Evolutionary conservation across 1,284 basidiomycete genomes (phyloP), one percentile per base, ranked within the genome.

Genomic region (Polyporus tsugae): DNA sequence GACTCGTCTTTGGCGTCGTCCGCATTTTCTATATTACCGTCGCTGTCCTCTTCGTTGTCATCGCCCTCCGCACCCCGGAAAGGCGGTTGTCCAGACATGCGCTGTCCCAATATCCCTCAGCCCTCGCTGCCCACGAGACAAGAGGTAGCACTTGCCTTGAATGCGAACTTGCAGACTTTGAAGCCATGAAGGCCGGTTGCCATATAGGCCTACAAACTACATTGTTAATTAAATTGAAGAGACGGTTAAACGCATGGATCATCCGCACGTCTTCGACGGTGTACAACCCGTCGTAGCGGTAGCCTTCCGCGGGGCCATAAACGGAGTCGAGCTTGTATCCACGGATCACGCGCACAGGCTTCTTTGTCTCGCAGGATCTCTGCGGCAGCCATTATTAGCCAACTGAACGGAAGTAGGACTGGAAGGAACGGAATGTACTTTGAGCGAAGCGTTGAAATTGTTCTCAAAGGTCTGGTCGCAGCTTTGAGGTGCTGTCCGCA

Each of bases 261-360:
- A 25, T 19, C 35, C 68, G 33, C 78, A 89, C 91, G 82, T 89
- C 89, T 78, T 91, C 91, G 7, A 94, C 91, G 2, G 78, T 81
- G 76, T 96, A 96, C 36, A 96, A 82, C 0, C 95, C 95, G 73
- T 95, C 91, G 76, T 96, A 96, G 11, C 94, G 89, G 75, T 95
- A 96, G 19, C 92, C 93, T 83, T 92, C 89, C 35, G 80, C 83
- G 13, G 93, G 93, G 11, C 91, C 92, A 73, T 89, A 95, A 17
- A 80, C 80, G 0, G 91, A 92, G 22, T 80, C 77, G n/a, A 89
- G 80, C 76, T 96, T 96, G 83, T 79, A 95, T 0, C 94, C 95
- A 35, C 95, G 86, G 66, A 96, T 90, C 3, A 96, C 94, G 17
- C 95, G 86, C 11, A 96, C 84, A 13, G 94, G 94, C 67, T 91